Base-by-base conservation (phyloP, 495 filamentous ascomycete genomes). In the Aspergillus coremiiformis region DNA sequence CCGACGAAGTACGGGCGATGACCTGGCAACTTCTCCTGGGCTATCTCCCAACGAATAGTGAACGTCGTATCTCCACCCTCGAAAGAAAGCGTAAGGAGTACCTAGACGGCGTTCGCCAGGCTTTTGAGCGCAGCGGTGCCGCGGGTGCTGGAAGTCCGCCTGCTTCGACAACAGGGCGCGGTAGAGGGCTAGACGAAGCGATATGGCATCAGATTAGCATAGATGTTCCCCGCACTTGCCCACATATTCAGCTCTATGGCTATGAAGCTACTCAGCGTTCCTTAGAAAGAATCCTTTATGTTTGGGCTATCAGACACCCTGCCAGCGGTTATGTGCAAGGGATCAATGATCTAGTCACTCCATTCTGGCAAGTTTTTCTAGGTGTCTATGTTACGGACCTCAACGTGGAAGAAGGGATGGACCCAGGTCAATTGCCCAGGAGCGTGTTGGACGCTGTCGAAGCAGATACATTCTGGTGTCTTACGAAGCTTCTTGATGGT, bases 121-220 rank as follows among this genome's bases (percentile, higher is more conserved):
- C 91, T 6, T 98, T 98, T 66, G 90, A 94, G 52, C 80, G 87
- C 47, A 83, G 85, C 10, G 77, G 64, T 24, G 62, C 63, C 12
- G 39, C 56, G 47, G 61, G 43, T 55, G 56, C 56, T 32, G 57
- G 58, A 11, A 70, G 66, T 15, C 59, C 73, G 4, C 72, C 67
- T 37, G 64, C 61, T 29, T 62, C 72, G 9, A 66, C 58, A 19
- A 66, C 72, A 8, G 68, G 71, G 5, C 78, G 84, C 43, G 74
- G 73, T 23, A 76, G 90, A 60, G 93, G 93, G 7, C 74, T 98
- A 20, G 93, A 97, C 60, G 92, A 98, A 70, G 84, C 87, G 20
- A 83, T 98, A 46, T 98, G 93, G 93, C 93, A 98, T 66, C 93
- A 98, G 59, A 96, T 98, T 66, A 95, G 89, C 58, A 98, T 98